Conservation (phyloP, 2,329 filamentous ascomycete genomes). For the Catunica adiposa region DNA sequence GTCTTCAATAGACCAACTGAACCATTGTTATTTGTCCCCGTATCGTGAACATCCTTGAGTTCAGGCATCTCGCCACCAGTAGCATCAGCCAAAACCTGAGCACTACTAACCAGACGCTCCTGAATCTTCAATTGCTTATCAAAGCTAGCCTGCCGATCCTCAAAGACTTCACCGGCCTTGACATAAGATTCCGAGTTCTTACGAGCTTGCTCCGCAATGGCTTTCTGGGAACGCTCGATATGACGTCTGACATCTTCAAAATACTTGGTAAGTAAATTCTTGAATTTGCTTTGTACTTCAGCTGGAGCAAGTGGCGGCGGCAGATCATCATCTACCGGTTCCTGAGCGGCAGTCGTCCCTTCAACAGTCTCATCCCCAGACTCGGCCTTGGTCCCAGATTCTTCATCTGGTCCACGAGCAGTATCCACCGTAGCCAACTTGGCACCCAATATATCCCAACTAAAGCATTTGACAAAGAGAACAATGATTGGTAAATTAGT, state of each 20-base stretch:
- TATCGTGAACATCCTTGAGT: slow-evolving; percentile 64
- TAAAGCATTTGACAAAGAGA: slow-evolving; percentile 88
- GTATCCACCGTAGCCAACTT: slow-evolving; percentile 55
- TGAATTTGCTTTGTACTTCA: slow-evolving; percentile 73
- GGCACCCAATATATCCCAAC: slow-evolving; percentile 84
- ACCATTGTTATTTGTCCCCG: slow-evolving; percentile 47
- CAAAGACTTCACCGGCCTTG: slow-evolving; percentile 94
- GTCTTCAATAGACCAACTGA: slow-evolving; percentile 88
- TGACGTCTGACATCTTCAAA: slow-evolving; percentile 87
- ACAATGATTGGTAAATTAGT: slow-evolving; percentile 80
- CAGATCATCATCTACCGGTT: slow-evolving; percentile 23
- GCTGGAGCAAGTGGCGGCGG: slow-evolving; percentile 60
- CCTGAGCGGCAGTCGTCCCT: slow-evolving; percentile 14
- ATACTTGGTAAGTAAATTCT: slow-evolving; percentile 69
- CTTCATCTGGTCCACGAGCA: slow-evolving; percentile 72
- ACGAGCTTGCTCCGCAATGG: slow-evolving; percentile 68
- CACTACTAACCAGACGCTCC: slow-evolving; percentile 77
- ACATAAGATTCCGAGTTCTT: slow-evolving; percentile 97
- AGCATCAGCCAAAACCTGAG: slow-evolving; percentile 77
- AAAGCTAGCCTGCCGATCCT: slow-evolving; percentile 88
- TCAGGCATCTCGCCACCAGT: slow-evolving; percentile 89
- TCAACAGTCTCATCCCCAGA: slow-evolving; percentile 1
- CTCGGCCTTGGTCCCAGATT: slow-evolving; percentile 35
- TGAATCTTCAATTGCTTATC: slow-evolving; percentile 87
- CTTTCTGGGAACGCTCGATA: slow-evolving; percentile 79